Conservation (phyloP, 768 basidiomycete genomes). For the Rhizopogon rudus region DNA sequence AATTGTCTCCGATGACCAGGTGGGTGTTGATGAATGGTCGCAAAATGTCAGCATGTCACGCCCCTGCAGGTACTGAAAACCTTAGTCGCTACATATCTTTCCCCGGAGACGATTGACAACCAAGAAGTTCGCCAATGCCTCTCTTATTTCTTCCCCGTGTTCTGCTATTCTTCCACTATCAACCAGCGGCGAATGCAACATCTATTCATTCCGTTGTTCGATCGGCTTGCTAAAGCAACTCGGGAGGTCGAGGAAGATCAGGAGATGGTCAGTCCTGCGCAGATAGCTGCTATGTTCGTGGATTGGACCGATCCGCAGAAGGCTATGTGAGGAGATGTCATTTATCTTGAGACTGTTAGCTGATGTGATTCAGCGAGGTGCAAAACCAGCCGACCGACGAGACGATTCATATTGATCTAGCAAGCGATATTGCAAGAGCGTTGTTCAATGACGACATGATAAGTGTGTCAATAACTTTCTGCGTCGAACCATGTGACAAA, state of each 20-base stretch:
- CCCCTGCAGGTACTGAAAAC: slow-evolving; percentile 38
- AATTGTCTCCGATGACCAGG: slow-evolving; percentile 67
- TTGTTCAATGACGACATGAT: slow-evolving; percentile 44
- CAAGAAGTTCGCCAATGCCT: slow-evolving; percentile 83
- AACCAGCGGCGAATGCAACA: slow-evolving; percentile 75
- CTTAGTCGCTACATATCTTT: slow-evolving; percentile 62
- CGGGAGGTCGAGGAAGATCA: slow-evolving; percentile 67
- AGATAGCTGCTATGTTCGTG: slow-evolving; percentile 73
- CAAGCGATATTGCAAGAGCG: slow-evolving; percentile 43
- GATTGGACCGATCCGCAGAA: slow-evolving; percentile 90
- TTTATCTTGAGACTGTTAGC: background rate
- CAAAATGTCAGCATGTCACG: background rate
- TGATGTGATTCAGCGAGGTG: slow-evolving; percentile 29
- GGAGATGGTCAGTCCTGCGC: slow-evolving; percentile 66
- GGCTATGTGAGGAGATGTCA: slow-evolving; percentile 41
- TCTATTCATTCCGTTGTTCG: slow-evolving; percentile 67
- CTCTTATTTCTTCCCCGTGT: slow-evolving; percentile 81
- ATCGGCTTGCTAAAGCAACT: slow-evolving; percentile 50
- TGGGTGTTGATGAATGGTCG: slow-evolving; percentile 26
- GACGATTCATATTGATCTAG: slow-evolving; percentile 51
- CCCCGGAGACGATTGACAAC: slow-evolving; percentile 76
- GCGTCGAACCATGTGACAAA: background rate
- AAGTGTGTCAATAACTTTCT: slow-evolving; percentile 37
- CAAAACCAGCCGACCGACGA: slow-evolving; percentile 35
- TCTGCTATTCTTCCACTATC: slow-evolving; percentile 69